Evolutionary conservation across 805 yeast genomes (phyloP).

Genomic region (Saccharomycopsis guyanensis): DNA sequence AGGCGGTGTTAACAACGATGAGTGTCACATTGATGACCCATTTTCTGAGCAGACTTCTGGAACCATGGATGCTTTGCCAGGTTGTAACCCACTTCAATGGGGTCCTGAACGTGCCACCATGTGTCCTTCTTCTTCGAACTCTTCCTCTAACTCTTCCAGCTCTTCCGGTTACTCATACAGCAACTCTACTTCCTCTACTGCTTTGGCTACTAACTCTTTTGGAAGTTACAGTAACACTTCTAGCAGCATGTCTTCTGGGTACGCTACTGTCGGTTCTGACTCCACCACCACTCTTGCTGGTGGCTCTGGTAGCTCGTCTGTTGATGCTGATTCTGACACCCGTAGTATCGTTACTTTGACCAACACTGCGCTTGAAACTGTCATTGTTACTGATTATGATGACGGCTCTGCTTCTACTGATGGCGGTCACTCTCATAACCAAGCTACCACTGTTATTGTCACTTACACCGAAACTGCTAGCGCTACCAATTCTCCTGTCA

Average conservation of each 20-base stretch:
- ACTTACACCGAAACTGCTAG: neutral
- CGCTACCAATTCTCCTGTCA: neutral
- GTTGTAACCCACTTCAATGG: constrained; percentile 7
- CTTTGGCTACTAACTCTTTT: neutral
- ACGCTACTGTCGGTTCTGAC: neutral
- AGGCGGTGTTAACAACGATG: constrained; percentile 1
- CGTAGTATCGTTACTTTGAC: too few relatives aligned
- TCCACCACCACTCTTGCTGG: neutral
- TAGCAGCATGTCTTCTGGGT: neutral
- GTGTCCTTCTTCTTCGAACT: constrained; percentile 1
- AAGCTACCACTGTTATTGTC: neutral
- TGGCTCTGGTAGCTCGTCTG: too few relatives aligned
- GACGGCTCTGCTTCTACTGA: too few relatives aligned
- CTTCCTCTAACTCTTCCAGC: neutral
- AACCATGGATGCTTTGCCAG: constrained; percentile 5
- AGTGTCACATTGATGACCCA: neutral
- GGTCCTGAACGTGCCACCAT: constrained; percentile 11
- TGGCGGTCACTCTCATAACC: too few relatives aligned
- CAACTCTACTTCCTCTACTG: neutral
- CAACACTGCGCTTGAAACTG: too few relatives aligned
- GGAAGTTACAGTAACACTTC: neutral
- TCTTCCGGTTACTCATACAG: neutral
- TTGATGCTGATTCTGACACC: too few relatives aligned
- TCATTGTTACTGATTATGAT: too few relatives aligned
- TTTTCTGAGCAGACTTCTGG: constrained; percentile 1